Evolutionary conservation across 2,329 filamentous ascomycete species (phyloP).

Genomic region (Botryotinia globosa): DNA sequence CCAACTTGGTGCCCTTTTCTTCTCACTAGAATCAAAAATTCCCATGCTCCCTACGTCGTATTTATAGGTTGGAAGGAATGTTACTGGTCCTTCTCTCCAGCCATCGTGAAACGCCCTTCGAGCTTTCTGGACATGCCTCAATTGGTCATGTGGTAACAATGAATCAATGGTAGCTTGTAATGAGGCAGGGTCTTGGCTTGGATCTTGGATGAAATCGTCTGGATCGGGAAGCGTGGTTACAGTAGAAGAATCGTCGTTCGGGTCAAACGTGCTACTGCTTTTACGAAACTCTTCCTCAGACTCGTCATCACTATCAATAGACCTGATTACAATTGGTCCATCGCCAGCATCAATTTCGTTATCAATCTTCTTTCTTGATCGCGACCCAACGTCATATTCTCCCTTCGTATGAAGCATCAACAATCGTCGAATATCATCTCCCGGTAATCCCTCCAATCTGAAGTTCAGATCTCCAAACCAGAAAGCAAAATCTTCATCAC

Average conservation of each 20-base stretch:
- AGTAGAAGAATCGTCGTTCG: conserved; percentile 40
- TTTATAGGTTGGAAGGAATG: conserved; percentile 93
- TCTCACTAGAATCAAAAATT: conserved; percentile 93
- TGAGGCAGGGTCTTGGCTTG: conserved; percentile 75
- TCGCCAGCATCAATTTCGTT: conserved; percentile 46
- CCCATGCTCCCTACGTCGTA: conserved; percentile 94
- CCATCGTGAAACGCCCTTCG: conserved; percentile 86
- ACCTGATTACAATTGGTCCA: conserved; percentile 47
- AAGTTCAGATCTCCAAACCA: conserved; percentile 98
- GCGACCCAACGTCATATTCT: conserved; percentile 62
- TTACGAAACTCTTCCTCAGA: conserved; percentile 36
- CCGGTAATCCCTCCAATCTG: conserved; percentile 80
- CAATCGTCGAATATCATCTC: conserved; percentile 82
- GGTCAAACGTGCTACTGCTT: conserved; percentile 34
- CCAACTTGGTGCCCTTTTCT: conserved; percentile 90
- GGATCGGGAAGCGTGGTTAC: conserved; percentile 52
- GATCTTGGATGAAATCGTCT: conserved; percentile 65
- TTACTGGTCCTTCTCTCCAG: conserved; percentile 85
- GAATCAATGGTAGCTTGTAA: conserved; percentile 86
- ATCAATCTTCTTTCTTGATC: conserved; percentile 35
- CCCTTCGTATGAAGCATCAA: conserved; percentile 79
- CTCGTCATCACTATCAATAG: conserved; percentile 47
- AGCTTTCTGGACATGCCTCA: conserved; percentile 68
- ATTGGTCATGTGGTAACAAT: conserved; percentile 84
- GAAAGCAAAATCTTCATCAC: conserved; percentile 89